These are phyloP conservation scores for Chalciporus piperatus DNA, from an alignment of 768 basidiomycete genomes.

Conservation along the genomic window DNA sequence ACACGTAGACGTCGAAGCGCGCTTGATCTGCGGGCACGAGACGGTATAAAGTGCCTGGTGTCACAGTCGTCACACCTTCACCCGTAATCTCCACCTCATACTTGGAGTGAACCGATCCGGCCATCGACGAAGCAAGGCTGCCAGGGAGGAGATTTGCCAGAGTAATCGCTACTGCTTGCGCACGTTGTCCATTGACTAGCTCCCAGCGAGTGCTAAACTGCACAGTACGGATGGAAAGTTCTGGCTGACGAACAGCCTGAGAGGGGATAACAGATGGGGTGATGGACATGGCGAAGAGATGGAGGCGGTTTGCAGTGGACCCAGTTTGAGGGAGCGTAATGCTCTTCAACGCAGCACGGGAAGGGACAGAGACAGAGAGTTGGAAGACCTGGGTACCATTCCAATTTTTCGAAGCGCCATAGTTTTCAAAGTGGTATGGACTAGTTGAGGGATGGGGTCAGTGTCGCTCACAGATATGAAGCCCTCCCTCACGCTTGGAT, in stretches of 20 bases:
- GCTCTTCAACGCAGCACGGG: constrained; percentile 37
- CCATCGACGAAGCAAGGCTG: constrained; percentile 18
- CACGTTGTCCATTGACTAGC: constrained; percentile 33
- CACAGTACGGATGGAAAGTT: constrained; percentile 40
- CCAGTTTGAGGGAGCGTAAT: constrained; percentile 41
- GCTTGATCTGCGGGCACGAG: constrained; percentile 51
- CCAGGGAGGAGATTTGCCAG: constrained; percentile 49
- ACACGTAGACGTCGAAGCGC: constrained; percentile 46
- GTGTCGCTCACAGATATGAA: neutral
- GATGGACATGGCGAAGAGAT: constrained; percentile 45
- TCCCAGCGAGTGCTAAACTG: constrained; percentile 50
- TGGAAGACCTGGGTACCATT: constrained; percentile 46
- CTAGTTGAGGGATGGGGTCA: constrained; percentile 23
- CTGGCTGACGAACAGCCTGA: constrained; percentile 17
- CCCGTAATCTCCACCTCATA: constrained; percentile 40
- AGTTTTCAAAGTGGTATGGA: constrained; percentile 43
- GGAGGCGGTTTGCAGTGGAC: constrained; percentile 34
- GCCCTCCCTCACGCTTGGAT: constrained; percentile 40
- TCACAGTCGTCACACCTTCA: constrained; percentile 40
- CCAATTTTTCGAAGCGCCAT: constrained; percentile 35
- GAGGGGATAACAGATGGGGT: constrained; percentile 34
- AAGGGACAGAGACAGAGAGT: constrained; percentile 43
- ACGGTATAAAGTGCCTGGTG: constrained; percentile 41
- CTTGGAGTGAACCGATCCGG: constrained; percentile 32
- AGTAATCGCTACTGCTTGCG: constrained; percentile 51